Conservation (phyloP, 2,329 filamentous ascomycete species). For the Aspergillus puulaauensis region DNA sequence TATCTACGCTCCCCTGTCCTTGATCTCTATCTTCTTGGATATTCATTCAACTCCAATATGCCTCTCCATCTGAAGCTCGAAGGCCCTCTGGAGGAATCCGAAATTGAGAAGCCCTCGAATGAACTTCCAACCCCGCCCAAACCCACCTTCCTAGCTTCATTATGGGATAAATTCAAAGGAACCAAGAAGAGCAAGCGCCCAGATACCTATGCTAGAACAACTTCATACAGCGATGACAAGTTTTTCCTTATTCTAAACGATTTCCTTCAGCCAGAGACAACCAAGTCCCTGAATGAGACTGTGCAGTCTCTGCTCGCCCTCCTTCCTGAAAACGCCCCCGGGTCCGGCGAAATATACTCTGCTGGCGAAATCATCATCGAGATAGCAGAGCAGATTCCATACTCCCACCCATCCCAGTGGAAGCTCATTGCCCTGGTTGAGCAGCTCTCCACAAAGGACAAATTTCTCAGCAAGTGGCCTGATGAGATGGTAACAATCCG, state of each 20-base stretch:
- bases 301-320: neutral
- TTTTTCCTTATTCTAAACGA: neutral
- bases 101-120: neutral
- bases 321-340: neutral
- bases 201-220: neutral
- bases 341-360: neutral
- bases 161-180: neutral
- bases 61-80: too few relatives aligned
- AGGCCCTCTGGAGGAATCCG: too few relatives aligned
- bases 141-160: neutral
- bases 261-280: neutral
- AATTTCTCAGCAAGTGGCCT: neutral
- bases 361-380: neutral
- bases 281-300: neutral
- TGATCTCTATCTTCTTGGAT: too few relatives aligned
- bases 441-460: neutral
- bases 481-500: too few relatives aligned
- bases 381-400: neutral
- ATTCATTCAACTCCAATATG: too few relatives aligned
- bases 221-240: neutral
- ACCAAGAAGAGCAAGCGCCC: neutral
- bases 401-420: neutral
- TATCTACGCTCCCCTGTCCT: too few relatives aligned
- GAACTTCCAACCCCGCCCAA: neutral
- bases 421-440: neutral